Evolutionary conservation across 805 yeast genomes (phyloP), one percentile per base, ranked within the genome.

Genomic region (Kluyveromyces lactis): DNA sequence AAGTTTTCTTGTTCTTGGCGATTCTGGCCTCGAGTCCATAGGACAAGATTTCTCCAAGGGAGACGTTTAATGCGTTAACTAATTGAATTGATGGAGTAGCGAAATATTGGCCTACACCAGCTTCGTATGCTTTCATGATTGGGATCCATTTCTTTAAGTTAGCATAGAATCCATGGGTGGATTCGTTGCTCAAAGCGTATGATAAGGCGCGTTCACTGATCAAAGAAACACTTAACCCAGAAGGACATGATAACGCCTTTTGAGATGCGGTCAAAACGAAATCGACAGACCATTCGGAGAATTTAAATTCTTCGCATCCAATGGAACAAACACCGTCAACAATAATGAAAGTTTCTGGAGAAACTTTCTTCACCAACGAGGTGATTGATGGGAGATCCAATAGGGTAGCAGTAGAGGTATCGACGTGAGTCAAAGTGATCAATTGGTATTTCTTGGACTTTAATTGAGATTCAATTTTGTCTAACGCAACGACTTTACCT

Each of bases 21-120:
- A 85, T 71, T 58, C 95, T 72, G 40, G 62, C 64, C 43, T 74
- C 79, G 42, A 89, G 64, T 4, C 73, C 65, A 26, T 69, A 67
- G 28, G 72, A 64, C 42, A 86, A 64, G 47, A 87, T 79, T 58
- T 84, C 87, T 41, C 72, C 73, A 48, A 89, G 71, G 4, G 96
- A 79, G 3, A 73, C 82, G 58, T 77, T 77, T 52, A 86, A 72
- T 12, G 96, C 89, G 55, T 83, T 83, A 44, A 90, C 68, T 45
- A 83, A 72, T 66, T 86, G 96, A 33, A 85, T 81, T 0, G 97
- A 83, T n/a, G 96, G 97, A 6, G 97, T 90, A n/a, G 96, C 95
- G 58, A 86, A 90, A 68, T 89, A 92, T 7, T 89, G 39, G n/a
- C 48, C 47, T 47, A 72, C 69, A 35, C 89, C 89, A 36, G 74